A percentile compares a stretch with the other conserved stretches of the same genome.
Conservation (phyloP, 345 rosid genomes). For the Fremontodendron californicum region DNA sequence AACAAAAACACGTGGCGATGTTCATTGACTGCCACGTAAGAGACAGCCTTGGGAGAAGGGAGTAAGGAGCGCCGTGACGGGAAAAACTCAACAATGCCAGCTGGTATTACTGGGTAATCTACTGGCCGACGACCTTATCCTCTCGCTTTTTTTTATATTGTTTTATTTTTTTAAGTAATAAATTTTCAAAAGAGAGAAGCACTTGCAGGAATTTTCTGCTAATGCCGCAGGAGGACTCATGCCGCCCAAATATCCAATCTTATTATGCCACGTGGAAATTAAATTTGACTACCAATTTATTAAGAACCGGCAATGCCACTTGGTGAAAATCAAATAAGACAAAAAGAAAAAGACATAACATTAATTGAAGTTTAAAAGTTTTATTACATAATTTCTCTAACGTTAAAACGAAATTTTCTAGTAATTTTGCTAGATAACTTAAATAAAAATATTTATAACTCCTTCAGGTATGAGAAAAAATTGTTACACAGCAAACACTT, state of each 20-base stretch:
- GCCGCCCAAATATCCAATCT: neutral
- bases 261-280: neutral
- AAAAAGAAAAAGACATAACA: neutral
- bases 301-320: neutral
- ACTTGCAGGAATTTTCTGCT: neutral
- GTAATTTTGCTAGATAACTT: too few species aligned
- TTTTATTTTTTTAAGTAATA: neutral
- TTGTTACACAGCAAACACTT: too few species aligned
- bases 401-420: too few species aligned
- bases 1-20: conserved; percentile 4
- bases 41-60: conserved; percentile 1
- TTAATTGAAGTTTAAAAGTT: too few species aligned
- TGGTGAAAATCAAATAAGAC: neutral
- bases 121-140: conserved; percentile 75
- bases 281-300: neutral
- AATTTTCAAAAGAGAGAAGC: neutral
- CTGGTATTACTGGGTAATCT: conserved; percentile 44
- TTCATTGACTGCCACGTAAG: conserved; percentile 14
- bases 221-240: neutral
- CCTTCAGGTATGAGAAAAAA: too few species aligned
- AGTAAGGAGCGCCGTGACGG: conserved; percentile 36
- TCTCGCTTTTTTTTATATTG: conserved; percentile 27
- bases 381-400: too few species aligned
- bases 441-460: too few species aligned
- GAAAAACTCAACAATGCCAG: conserved; percentile 35